Base-by-base conservation (phyloP, 108 stramenopile genomes). In the Cyclotella cryptica region DNA sequence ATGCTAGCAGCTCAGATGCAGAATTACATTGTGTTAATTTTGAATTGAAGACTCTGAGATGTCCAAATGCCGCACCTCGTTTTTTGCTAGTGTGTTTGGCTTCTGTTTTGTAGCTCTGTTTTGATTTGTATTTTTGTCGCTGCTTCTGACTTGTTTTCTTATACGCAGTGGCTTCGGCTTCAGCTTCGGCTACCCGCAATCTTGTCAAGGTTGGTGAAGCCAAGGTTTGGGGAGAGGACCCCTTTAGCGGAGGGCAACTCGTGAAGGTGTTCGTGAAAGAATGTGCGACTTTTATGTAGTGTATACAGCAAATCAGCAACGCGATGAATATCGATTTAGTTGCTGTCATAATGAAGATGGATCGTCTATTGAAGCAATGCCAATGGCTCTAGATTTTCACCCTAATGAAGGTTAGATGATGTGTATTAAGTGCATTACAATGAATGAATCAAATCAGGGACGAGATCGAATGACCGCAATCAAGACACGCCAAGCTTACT, bases 31-130 rank as follows among this genome's bases (percentile, higher is more conserved):
- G 13, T 6, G 73, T 81, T 6, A 81, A 35, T 58, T 74, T 47
- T n/a, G 67, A 21, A 59, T 81, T 81, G 80, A 75, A 81, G 11
- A 29, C 42, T 39, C 68, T 74, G 26, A 72, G 72, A 15, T 73
- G 42, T 24, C 9, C 21, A 18, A 43, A 44, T 21, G 66, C 10
- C 7, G 46, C 27, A 17, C 2, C 29, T 45, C 65, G 65, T 47
- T 42, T 35, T 21, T 62, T 62, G 30, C 22, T 26, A 3, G 61
- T 62, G 41, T 62, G 35, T 62, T 62, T 62, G 2, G 61, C 15
- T 18, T 62, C 35, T 41, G 30, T 13, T 17, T 8, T 40, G 9
- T 62, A 26, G 3, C 1, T 11, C 6, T 62, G 61, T 17, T 15
- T 47, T 45, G 65, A 17, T 58, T 58, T 6, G 57, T 58, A 3